Percentiles rank a stretch among this genome's conserved stretches.
These are phyloP conservation scores for Capronia americana DNA, from an alignment of 2,329 filamentous ascomycete genomes.

Conservation along the genomic window DNA sequence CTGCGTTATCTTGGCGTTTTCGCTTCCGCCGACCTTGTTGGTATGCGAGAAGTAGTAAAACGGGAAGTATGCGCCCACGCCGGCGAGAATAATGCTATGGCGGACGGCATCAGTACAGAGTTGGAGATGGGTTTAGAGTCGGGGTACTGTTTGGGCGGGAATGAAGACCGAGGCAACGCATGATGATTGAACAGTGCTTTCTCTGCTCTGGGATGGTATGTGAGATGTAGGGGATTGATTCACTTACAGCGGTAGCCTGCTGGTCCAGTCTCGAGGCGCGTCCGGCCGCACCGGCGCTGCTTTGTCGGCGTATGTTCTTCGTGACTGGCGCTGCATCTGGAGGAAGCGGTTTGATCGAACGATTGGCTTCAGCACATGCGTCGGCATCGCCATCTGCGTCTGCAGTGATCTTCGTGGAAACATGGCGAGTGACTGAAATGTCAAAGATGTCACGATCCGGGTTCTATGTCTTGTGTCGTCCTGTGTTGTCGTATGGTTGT, in stretches of 20 bases:
- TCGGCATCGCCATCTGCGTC: neutral
- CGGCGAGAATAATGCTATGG: constrained; percentile 9
- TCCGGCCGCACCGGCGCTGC: constrained; percentile 5
- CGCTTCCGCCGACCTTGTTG: constrained; percentile 21
- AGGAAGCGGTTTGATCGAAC: neutral
- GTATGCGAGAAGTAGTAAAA: constrained; percentile 33
- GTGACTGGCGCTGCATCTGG: neutral
- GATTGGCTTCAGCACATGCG: neutral
- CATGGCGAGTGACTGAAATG: neutral
- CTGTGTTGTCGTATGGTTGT: neutral
- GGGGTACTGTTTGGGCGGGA: too few species aligned
- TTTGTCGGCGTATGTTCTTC: constrained; percentile 9
- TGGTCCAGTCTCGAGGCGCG: constrained; percentile 7
- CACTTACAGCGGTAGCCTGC: constrained; percentile 23
- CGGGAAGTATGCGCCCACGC: constrained; percentile 17
- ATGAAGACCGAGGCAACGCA: too few species aligned
- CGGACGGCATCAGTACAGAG: neutral
- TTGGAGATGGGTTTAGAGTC: too few species aligned
- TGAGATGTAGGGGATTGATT: neutral
- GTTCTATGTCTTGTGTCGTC: neutral
- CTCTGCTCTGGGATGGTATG: too few species aligned
- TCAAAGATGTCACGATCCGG: neutral
- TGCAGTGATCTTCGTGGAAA: neutral
- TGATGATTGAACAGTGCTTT: too few species aligned
- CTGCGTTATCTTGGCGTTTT: constrained; percentile 20